These are phyloP conservation scores for Plectosphaerella plurivora DNA, from an alignment of 2,329 filamentous ascomycete genomes.

Conservation along the genomic window DNA sequence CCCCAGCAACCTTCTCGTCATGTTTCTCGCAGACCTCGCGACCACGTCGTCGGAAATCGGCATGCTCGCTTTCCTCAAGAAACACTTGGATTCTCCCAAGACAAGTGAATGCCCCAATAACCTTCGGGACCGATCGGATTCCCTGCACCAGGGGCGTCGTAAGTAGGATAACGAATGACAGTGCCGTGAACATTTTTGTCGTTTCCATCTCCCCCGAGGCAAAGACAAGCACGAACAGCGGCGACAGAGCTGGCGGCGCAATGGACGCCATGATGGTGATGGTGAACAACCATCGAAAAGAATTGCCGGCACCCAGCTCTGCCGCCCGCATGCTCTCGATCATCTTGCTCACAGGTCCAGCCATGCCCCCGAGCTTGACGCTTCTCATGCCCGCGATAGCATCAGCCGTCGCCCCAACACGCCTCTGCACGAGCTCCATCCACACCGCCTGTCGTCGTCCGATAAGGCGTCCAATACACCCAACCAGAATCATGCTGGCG, in stretches of 20 bases:
- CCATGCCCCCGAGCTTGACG: conserved; percentile 23
- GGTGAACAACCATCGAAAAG: conserved; percentile 18
- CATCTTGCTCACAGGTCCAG: conserved; percentile 15
- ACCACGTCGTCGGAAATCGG: neutral
- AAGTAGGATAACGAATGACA: conserved; percentile 29
- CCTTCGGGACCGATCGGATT: conserved; percentile 24
- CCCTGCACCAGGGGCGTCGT: conserved; percentile 22
- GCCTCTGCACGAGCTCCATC: conserved; percentile 23
- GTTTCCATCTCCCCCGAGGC: conserved; percentile 15
- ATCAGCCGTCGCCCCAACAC: conserved; percentile 17
- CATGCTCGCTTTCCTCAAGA: conserved; percentile 16
- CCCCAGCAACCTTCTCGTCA: neutral
- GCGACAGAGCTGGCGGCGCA: conserved; percentile 29
- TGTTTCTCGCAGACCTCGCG: neutral
- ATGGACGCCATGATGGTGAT: conserved; percentile 23
- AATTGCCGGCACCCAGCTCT: conserved; percentile 16
- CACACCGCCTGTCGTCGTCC: conserved; percentile 19
- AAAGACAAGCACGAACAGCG: conserved; percentile 25
- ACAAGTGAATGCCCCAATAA: conserved; percentile 22
- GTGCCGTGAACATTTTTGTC: conserved; percentile 21
- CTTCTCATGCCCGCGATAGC: conserved; percentile 20
- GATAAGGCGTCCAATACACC: conserved; percentile 9
- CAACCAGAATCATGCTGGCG: neutral
- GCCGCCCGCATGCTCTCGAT: conserved; percentile 17
- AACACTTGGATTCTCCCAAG: conserved; percentile 2